Conservation (phyloP, 2,329 filamentous ascomycete genomes). For the Neurospora sp. region DNA sequence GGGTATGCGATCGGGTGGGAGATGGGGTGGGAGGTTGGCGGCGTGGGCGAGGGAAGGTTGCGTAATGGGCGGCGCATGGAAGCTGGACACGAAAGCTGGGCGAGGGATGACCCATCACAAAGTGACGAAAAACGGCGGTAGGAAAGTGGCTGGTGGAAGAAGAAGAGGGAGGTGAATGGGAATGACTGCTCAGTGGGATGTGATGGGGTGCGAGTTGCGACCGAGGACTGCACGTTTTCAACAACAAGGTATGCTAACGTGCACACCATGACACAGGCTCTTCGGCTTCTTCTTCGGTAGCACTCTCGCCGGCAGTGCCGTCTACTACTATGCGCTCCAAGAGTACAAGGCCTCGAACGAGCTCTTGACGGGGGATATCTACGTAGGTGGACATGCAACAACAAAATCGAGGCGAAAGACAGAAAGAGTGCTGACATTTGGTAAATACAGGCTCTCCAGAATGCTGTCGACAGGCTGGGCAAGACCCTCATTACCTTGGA, state of each 20-base stretch:
- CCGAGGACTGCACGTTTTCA: not conserved
- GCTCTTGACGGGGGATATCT: slow-evolving; percentile 89
- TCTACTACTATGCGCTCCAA: slow-evolving; percentile 87
- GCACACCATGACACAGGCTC: slow-evolving; percentile 43
- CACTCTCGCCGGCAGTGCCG: slow-evolving; percentile 64
- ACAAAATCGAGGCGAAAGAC: not conserved
- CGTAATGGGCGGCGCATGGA: too few species aligned
- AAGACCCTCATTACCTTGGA: slow-evolving; percentile 75
- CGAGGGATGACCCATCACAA: too few species aligned
- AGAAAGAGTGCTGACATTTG: slow-evolving; percentile 6
- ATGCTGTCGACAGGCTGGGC: slow-evolving; percentile 76
- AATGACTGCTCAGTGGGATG: not conserved
- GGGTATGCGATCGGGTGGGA: not conserved
- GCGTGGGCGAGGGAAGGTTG: too few species aligned
- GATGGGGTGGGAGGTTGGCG: not conserved
- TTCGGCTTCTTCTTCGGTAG: slow-evolving; percentile 88
- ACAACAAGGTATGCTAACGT: slow-evolving; percentile 1
- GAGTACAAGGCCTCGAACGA: slow-evolving; percentile 94
- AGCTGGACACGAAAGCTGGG: too few species aligned
- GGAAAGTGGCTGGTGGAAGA: too few species aligned
- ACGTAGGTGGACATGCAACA: slow-evolving; percentile 51
- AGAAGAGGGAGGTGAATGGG: not conserved
- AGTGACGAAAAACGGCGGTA: too few species aligned
- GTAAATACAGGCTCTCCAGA: slow-evolving; percentile 62
- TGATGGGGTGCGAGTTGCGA: not conserved